These are phyloP conservation scores for Flammula alnicola DNA, from an alignment of 1,284 basidiomycete genomes.

Conservation along the genomic window DNA sequence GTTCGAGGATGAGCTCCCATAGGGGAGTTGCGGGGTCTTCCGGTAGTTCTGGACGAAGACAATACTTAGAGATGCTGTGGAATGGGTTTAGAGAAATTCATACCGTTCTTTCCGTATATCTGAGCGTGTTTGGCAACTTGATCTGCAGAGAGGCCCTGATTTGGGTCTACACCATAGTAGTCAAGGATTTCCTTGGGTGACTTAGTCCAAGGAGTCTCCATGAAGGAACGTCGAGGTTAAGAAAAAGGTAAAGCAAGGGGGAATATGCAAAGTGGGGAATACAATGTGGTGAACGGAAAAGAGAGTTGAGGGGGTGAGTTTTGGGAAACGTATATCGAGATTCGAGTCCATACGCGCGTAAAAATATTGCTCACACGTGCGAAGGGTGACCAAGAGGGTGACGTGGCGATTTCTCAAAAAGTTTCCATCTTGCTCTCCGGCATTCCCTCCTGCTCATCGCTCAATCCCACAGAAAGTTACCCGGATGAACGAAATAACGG, in stretches of 20 bases:
- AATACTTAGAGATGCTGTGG: constrained; percentile 9
- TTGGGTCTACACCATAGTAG: constrained; percentile 65
- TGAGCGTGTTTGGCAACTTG: constrained; percentile 75
- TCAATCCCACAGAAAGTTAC: constrained; percentile 16
- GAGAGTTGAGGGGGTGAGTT: constrained; percentile 16
- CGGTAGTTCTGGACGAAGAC: constrained; percentile 69
- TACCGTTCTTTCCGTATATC: constrained; percentile 87
- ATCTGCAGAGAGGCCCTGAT: constrained; percentile 58
- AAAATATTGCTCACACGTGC: constrained; percentile 37
- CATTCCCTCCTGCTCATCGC: constrained; percentile 10
- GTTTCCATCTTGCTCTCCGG: constrained; percentile 16
- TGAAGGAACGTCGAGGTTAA: constrained; percentile 37
- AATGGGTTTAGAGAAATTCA: constrained; percentile 29
- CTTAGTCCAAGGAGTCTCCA: constrained; percentile 78
- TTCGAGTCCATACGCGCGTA: constrained; percentile 8
- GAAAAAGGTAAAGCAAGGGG: too few relatives aligned
- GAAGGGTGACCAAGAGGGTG: too few relatives aligned
- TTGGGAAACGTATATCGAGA: constrained; percentile 8
- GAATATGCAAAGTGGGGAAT: constrained; percentile 23
- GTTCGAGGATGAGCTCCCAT: constrained; percentile 93
- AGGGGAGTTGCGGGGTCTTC: constrained; percentile 90
- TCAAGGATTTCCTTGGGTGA: constrained; percentile 65
- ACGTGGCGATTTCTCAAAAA: constrained; percentile 38
- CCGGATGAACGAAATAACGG: constrained; percentile 12
- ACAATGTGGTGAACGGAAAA: constrained; percentile 18